A percentile compares a stretch with the other conserved stretches of the same genome.
Evolutionary conservation across 352 stramenopile genomes (phyloP).

Genomic region (Globisporangium cederbergense): DNA sequence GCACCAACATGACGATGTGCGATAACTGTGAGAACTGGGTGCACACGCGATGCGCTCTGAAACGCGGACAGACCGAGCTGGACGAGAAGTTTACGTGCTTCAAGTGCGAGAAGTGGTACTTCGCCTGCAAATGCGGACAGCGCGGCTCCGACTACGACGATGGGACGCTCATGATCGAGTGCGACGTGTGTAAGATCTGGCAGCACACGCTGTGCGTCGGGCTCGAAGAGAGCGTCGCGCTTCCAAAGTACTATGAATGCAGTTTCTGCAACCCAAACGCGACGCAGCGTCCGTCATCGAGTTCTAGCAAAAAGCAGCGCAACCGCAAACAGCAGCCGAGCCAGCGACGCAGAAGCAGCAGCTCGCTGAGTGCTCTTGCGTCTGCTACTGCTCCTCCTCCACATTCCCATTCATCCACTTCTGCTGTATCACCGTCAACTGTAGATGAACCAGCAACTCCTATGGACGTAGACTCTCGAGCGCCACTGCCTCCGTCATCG

Average conservation of each 20-base stretch:
- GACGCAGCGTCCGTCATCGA: slow-evolving; percentile 10
- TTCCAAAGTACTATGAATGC: slow-evolving; percentile 55
- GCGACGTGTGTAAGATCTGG: slow-evolving; percentile 64
- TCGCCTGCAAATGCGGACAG: slow-evolving; percentile 52
- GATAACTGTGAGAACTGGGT: slow-evolving; percentile 38
- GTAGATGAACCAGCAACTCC: background rate
- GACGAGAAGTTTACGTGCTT: slow-evolving; percentile 14
- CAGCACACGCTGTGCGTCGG: slow-evolving; percentile 66
- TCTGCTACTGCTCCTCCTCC: slow-evolving; percentile 8
- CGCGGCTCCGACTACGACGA: slow-evolving; percentile 59
- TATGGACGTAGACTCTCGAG: slow-evolving; percentile 12
- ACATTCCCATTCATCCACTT: slow-evolving; percentile 10
- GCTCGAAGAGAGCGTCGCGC: slow-evolving; percentile 45
- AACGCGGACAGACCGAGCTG: slow-evolving; percentile 5
- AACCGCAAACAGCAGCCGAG: slow-evolving; percentile 7
- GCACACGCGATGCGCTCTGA: slow-evolving; percentile 16
- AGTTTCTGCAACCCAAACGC: slow-evolving; percentile 31
- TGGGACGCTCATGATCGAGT: slow-evolving; percentile 62
- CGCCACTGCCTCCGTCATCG: slow-evolving; percentile 23
- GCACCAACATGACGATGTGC: slow-evolving; percentile 34
- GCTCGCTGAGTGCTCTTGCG: background rate
- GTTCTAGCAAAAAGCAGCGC: slow-evolving; percentile 23
- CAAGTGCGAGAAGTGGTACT: slow-evolving; percentile 51
- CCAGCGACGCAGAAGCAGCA: slow-evolving; percentile 11
- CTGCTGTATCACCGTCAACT: background rate